These are phyloP conservation scores for Phytophthora melonis DNA, from an alignment of 352 stramenopile species.

Conservation along the genomic window DNA sequence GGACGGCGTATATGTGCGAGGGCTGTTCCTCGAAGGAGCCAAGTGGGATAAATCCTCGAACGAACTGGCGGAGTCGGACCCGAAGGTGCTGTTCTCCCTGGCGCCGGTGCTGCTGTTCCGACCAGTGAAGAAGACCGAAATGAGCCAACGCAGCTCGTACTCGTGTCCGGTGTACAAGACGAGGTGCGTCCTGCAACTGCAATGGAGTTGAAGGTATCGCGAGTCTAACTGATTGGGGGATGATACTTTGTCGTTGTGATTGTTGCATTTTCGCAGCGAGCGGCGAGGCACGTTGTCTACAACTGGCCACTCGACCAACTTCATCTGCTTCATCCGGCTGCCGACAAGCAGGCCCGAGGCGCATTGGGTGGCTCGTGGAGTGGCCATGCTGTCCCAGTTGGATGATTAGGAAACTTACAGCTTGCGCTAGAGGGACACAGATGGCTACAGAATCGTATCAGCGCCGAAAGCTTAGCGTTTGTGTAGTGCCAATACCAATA, in stretches of 20 bases:
- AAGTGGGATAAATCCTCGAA: constrained; percentile 84
- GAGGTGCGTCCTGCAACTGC: constrained; percentile 43
- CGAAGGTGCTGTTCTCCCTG: constrained; percentile 91
- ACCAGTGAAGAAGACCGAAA: constrained; percentile 81
- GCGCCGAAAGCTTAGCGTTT: background rate
- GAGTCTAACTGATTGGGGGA: background rate
- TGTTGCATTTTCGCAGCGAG: constrained; percentile 57
- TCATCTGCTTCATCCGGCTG: constrained; percentile 94
- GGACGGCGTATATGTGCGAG: constrained; percentile 90
- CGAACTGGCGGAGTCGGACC: constrained; percentile 80
- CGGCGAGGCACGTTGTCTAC: constrained; percentile 91
- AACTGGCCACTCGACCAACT: constrained; percentile 96
- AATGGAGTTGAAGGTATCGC: background rate
- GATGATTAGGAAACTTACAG: constrained; percentile 66
- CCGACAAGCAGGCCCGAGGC: constrained; percentile 77
- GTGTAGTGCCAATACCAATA: background rate
- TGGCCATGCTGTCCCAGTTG: constrained; percentile 94
- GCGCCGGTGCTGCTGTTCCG: constrained; percentile 89
- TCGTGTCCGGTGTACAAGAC: constrained; percentile 96
- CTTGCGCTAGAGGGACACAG: background rate
- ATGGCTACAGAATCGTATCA: constrained; percentile 7
- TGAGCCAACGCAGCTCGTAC: constrained; percentile 79
- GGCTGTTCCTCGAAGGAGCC: constrained; percentile 91
- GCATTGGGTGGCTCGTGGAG: constrained; percentile 94
- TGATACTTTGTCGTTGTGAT: background rate